Evolutionary conservation across 495 filamentous ascomycete genomes (phyloP), one percentile per base, ranked within the genome.

Genomic region (Neurospora sp.): DNA sequence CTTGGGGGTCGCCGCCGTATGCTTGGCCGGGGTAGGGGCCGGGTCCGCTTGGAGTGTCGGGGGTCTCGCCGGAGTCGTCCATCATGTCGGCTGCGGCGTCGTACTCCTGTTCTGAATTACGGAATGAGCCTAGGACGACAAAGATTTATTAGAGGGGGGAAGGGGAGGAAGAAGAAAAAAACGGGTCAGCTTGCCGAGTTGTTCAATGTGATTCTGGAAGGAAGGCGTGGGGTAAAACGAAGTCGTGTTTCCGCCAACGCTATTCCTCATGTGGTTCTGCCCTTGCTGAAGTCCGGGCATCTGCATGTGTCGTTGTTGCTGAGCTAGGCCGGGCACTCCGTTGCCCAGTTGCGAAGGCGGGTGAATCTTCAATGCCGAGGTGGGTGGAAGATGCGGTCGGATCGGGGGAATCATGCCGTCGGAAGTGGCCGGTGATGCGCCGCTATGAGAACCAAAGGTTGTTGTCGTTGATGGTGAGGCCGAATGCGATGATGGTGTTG

Each of bases 61-160:
- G 85, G 40, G 77, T 69, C 14, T 82, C 72, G 71, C 91, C 90
- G 76, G 88, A 79, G 40, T 97, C 95, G 80, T 98, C 95, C 80
- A 96, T 89, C 88, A 97, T 92, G 76, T 97, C 94, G 79, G 92
- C 90, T 86, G 96, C 92, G 72, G 96, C 94, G 83, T 99, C 96
- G 86, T 98, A 98, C 86, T 99, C 96, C 88, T 97, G 95, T 86
- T 98, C 96, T 99, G 88, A 88, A 90, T 82, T 87, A 92, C 86
- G 87, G 81, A 89, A 89, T 93, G 84, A 92, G 85, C 84, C 89
- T 93, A 92, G 91, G 90, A 93, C 90, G 88, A 89, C 90, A 91
- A 79, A 91, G 91, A 85, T 91, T 88, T 85, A 88, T 88, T 78
- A 84, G 84, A 86, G 72, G 81, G 81, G 73, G 14, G 59, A 81